phyloP scores from a whole-genome alignment of 352 stramenopile species.

The Globisporangium paddicum region DNA sequence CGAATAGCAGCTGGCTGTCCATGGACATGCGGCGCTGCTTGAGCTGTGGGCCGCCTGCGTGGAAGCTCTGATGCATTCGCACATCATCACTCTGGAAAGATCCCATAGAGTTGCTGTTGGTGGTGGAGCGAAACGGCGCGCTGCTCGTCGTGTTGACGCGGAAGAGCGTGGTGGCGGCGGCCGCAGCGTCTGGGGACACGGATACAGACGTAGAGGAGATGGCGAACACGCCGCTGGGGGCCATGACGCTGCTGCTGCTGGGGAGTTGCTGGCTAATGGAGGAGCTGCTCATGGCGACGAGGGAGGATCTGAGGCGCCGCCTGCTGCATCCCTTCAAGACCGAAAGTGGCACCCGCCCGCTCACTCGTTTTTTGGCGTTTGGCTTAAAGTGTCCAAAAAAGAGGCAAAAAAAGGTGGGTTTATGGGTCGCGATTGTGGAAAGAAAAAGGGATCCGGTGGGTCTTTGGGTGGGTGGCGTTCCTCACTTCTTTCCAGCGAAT shows the following conservation, averaged over 20 bases:
- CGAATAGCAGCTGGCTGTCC: not conserved
- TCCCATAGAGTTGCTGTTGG: not conserved
- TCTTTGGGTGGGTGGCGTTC: not conserved
- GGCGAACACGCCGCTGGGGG: not conserved
- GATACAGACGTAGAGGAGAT: not conserved
- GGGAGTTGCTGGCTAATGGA: constrained; percentile 1
- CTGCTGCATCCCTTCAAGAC: constrained; percentile 39
- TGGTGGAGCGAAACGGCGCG: constrained; percentile 3
- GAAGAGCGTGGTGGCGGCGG: constrained; percentile 16
- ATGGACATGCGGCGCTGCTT: not conserved
- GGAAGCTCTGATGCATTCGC: not conserved
- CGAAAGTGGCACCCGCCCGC: constrained; percentile 11
- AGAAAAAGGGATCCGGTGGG: not conserved
- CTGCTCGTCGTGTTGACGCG: constrained; percentile 6
- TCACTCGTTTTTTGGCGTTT: not conserved
- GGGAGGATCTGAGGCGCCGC: not conserved
- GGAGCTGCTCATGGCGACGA: not conserved
- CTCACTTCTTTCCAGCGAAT: constrained; percentile 4
- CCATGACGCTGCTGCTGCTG: not conserved
- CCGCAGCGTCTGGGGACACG: constrained; percentile 7
- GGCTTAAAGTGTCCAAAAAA: constrained; percentile 12
- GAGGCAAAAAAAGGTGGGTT: not conserved
- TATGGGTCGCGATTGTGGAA: not conserved
- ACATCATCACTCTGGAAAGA: not conserved
- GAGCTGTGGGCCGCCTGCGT: not conserved